Base-by-base conservation (phyloP, 2,329 filamentous ascomycete species). In the Verticillium nonalfalfae region DNA sequence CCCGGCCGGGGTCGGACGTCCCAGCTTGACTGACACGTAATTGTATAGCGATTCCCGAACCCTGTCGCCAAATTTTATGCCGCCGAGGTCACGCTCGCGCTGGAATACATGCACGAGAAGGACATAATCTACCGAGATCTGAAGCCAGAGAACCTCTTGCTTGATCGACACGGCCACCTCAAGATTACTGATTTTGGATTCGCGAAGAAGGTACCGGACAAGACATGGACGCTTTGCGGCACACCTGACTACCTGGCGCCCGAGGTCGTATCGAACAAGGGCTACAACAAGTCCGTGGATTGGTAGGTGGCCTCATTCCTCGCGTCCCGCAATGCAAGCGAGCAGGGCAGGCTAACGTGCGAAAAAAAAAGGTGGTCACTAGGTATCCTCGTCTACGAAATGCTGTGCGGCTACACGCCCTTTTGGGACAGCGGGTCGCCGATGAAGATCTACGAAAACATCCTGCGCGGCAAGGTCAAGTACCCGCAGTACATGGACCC, bases 401-500 rank as follows among this genome's bases (percentile, higher is more conserved):
- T 99, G 95, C 85, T 99, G 40, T 98, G 95, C 73, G 95, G 95
- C 34, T 99, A 97, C 77, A 99, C 95, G 5, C 95, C 95, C 5
- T 99, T 99, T 81, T 99, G 95, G 94, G 95, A 99, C 75, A 91
- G 91, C 69, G 95, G 94, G 60, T 97, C 92, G 55, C 94, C 95
- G 2, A 96, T 99, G 86, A 97, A 97, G 78, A 99, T 99, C 71
- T 99, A 99, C 79, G 95, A 99, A 80, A 99, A 99, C 75, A 99
- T 99, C 71, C 85, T 99, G 66, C 93, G 93, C 72, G 95, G 94
- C 63, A 89, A 90, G 69, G 91, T 99, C 76, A 98, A 97, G 78
- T 99, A 98, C 74, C 95, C 95, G 60, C 89, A 91, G 6, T 99
- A 98, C 74, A 91, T 99, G 70, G 92, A 98, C 73, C 88, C 90